Percentiles rank a stretch among this genome's conserved stretches.
Conservation (phyloP, 148 eudicot genomes). For the Vaccinium macrocarpon region DNA sequence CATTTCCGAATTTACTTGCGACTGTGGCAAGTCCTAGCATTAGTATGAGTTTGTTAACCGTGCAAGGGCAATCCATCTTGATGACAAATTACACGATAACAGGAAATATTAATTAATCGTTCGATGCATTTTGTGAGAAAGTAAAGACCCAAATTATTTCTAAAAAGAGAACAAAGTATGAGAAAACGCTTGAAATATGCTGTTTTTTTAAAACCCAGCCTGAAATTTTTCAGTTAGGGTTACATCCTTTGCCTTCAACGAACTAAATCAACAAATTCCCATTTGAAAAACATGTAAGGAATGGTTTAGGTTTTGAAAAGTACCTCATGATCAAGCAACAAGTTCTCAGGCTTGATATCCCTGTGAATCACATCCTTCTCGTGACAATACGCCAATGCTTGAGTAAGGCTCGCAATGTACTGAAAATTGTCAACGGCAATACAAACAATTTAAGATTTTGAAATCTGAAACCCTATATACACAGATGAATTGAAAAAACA, state of each 20-base stretch:
- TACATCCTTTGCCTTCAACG: not conserved
- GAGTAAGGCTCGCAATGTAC: constrained; percentile 81
- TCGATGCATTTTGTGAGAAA: not conserved
- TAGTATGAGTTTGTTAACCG: too few species aligned
- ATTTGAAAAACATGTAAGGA: not conserved
- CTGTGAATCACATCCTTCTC: constrained; percentile 86
- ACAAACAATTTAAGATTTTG: not conserved
- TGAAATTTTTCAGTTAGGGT: not conserved
- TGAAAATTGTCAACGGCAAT: constrained; percentile 22
- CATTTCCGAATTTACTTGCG: too few species aligned
- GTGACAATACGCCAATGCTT: constrained; percentile 86
- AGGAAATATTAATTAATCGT: too few species aligned
- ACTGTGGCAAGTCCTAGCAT: too few species aligned
- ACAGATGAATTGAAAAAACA: not conserved
- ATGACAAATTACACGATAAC: too few species aligned
- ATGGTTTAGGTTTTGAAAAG: not conserved
- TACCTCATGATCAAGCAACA: constrained; percentile 94
- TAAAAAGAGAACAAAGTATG: not conserved
- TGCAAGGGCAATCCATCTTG: too few species aligned
- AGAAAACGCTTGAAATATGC: not conserved
- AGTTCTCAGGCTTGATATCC: constrained; percentile 92
- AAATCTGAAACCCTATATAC: not conserved
- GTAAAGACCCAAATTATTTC: not conserved
- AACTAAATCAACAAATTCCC: not conserved
- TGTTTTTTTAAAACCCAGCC: not conserved